Conservation (phyloP, 768 basidiomycete genomes). For the Suillus subluteus region DNA sequence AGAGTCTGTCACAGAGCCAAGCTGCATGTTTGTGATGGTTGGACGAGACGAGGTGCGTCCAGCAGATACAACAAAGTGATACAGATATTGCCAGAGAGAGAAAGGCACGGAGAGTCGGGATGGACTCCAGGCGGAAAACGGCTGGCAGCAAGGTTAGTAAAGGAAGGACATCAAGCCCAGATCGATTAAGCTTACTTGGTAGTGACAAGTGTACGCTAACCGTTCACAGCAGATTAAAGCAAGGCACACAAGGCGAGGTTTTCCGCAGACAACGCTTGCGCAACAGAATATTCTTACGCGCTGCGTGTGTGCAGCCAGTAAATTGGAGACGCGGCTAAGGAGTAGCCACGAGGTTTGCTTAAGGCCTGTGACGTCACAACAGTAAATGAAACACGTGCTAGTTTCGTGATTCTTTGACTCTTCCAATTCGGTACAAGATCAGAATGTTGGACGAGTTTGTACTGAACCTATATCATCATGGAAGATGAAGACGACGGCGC, state of each 20-base stretch:
- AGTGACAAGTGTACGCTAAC: constrained; percentile 4
- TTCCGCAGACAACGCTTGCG: constrained; percentile 7
- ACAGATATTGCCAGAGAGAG: constrained; percentile 29
- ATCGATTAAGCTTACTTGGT: constrained; percentile 8
- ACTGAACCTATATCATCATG: background rate
- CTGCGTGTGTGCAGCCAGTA: constrained; percentile 9
- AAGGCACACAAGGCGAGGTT: constrained; percentile 12
- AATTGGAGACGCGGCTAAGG: constrained; percentile 7
- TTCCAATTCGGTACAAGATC: background rate
- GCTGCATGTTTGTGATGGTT: constrained; percentile 34
- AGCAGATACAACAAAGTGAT: constrained; percentile 23
- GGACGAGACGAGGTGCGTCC: constrained; percentile 28
- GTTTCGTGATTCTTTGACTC: background rate
- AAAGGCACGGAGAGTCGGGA: constrained; percentile 24
- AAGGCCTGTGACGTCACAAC: constrained; percentile 9
- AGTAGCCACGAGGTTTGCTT: constrained; percentile 5
- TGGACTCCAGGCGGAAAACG: constrained; percentile 43
- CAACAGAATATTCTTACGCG: constrained; percentile 2
- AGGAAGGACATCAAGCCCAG: constrained; percentile 5
- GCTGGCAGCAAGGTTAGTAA: constrained; percentile 29
- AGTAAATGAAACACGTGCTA: constrained; percentile 7
- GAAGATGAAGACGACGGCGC: background rate
- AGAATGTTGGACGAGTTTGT: background rate
- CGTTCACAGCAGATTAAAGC: constrained; percentile 8
- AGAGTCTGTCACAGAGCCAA: constrained; percentile 42